Conservation (phyloP, 2,329 filamentous ascomycete genomes). For the Fusarium redolens region DNA sequence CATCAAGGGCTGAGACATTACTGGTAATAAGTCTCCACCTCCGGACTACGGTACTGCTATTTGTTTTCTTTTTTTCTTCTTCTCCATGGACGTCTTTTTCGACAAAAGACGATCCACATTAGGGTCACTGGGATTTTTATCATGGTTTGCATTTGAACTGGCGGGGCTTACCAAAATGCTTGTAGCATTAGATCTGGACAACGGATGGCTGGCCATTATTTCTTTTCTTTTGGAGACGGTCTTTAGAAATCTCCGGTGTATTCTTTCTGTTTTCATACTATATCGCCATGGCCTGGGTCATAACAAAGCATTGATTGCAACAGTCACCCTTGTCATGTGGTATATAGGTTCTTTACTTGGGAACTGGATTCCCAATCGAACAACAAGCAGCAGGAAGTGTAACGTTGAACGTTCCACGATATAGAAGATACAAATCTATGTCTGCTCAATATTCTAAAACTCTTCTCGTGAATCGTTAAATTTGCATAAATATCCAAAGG, state of each 20-base stretch:
- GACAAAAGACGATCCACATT: conserved; percentile 25
- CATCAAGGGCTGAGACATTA: conserved; percentile 12
- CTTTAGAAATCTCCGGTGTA: conserved; percentile 6
- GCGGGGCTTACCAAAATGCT: conserved; percentile 11
- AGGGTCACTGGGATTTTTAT: conserved; percentile 35
- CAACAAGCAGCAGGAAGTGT: conserved; percentile 13
- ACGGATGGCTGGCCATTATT: conserved; percentile 37
- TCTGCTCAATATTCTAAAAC: neutral
- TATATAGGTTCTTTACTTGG: neutral
- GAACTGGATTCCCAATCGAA: conserved; percentile 23
- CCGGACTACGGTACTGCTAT: neutral
- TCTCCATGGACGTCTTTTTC: conserved; percentile 31
- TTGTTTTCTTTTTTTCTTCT: neutral
- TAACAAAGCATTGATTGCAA: conserved; percentile 32
- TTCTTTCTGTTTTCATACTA: conserved; percentile 8
- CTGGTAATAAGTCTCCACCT: conserved; percentile 9
- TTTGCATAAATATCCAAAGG: neutral
- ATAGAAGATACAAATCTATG: conserved; percentile 35
- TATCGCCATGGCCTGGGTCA: conserved; percentile 8
- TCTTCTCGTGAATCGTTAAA: neutral
- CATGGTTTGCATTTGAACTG: conserved; percentile 31
- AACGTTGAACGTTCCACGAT: conserved; percentile 37
- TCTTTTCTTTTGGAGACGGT: conserved; percentile 19
- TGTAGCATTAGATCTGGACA: conserved; percentile 13
- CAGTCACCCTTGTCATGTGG: conserved; percentile 21